These are phyloP conservation scores for Chaetothyriales sp. DNA, from an alignment of 2,329 filamentous ascomycete species.

Conservation along the genomic window DNA sequence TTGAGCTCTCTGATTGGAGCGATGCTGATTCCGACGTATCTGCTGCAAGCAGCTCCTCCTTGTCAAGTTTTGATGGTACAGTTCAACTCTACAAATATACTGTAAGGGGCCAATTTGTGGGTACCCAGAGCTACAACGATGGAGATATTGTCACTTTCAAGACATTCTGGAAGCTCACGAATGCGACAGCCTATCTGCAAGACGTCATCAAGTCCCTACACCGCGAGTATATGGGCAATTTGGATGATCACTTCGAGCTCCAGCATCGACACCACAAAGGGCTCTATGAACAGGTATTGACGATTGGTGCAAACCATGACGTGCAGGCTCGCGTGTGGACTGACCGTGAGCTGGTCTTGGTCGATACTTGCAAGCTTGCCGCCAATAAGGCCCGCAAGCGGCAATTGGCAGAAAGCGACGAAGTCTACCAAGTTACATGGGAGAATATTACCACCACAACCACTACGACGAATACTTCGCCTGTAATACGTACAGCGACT, in stretches of 20 bases:
- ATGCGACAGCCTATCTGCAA: conserved; percentile 4
- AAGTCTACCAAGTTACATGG: conserved; percentile 12
- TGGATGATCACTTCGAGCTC: conserved; percentile 1
- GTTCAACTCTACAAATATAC: conserved; percentile 8
- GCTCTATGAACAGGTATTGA: conserved; percentile 10
- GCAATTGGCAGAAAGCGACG: conserved; percentile 1
- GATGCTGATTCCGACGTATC: conserved; percentile 1
- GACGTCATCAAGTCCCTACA: conserved; percentile 4
- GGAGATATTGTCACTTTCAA: conserved; percentile 7
- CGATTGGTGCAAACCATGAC: conserved; percentile 5
- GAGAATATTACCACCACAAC: conserved; percentile 7
- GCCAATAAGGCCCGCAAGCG: conserved; percentile 7
- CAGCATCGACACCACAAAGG: conserved; percentile 2
- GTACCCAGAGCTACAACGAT: conserved; percentile 6
- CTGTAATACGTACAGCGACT: not conserved
- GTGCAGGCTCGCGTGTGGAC: conserved; percentile 10
- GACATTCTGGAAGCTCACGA: conserved; percentile 2
- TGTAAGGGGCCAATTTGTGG: conserved; percentile 5
- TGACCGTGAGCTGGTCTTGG: conserved; percentile 7
- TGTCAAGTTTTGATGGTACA: not conserved
- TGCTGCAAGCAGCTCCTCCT: not conserved
- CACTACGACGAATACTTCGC: not conserved
- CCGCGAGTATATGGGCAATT: not conserved
- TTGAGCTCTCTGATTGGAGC: conserved; percentile 2
- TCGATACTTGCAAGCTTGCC: conserved; percentile 4